phyloP scores from a whole-genome alignment of 495 filamentous ascomycete species.

The Podospora sp. region DNA sequence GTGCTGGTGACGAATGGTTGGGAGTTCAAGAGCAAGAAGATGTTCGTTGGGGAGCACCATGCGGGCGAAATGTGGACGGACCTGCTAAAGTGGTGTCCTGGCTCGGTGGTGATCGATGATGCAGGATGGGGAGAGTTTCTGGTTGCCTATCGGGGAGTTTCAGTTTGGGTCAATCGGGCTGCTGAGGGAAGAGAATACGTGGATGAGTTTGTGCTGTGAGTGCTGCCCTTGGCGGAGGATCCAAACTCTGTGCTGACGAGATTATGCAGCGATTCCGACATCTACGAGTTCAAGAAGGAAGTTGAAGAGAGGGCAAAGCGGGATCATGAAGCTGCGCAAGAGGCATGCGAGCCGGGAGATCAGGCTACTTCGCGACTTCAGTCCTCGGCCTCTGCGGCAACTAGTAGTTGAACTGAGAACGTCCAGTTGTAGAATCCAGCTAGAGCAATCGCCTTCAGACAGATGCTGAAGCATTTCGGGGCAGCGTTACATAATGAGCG shows the following conservation, averaged over 20 bases:
- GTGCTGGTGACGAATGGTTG: conserved; percentile 62
- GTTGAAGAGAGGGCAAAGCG: not conserved
- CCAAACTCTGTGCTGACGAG: not conserved
- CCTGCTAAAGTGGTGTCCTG: conserved; percentile 54
- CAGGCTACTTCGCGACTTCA: too few species aligned
- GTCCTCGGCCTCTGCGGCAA: too few species aligned
- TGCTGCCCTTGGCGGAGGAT: not conserved
- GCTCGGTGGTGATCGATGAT: conserved; percentile 54
- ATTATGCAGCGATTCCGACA: not conserved
- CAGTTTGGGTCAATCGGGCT: conserved; percentile 62
- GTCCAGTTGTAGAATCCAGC: too few species aligned
- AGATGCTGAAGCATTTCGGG: too few species aligned
- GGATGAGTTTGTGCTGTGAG: conserved; percentile 29
- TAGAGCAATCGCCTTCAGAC: too few species aligned
- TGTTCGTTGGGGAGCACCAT: conserved; percentile 64
- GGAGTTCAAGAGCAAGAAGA: conserved; percentile 46
- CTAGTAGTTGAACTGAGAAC: too few species aligned
- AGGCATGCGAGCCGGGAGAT: not conserved
- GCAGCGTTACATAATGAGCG: too few species aligned
- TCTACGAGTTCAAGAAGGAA: conserved; percentile 13
- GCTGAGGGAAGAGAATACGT: conserved; percentile 44
- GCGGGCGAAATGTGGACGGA: conserved; percentile 64
- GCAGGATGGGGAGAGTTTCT: conserved; percentile 61
- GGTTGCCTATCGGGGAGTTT: conserved; percentile 55
- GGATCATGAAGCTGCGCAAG: not conserved